Conservation (phyloP, 2,329 filamentous ascomycete species). For the Beauveria asiatica region DNA sequence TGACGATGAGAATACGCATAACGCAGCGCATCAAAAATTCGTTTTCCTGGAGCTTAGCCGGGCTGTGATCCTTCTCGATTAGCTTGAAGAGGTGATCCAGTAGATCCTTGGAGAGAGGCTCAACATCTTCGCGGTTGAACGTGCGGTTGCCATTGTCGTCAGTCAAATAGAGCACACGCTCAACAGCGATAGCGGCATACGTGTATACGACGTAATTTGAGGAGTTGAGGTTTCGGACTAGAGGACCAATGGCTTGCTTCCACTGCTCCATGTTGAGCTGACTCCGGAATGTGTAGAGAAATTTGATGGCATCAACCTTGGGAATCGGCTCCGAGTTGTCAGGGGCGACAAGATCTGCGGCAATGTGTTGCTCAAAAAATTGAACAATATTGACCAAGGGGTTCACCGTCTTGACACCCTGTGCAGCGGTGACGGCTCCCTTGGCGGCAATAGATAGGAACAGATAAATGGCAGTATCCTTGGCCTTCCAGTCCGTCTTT, state of each 20-base stretch:
- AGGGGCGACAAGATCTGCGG: conserved; percentile 71
- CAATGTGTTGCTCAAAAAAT: conserved; percentile 91
- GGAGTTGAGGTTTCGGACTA: conserved; percentile 85
- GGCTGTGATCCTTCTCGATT: conserved; percentile 74
- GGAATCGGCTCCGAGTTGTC: conserved; percentile 69
- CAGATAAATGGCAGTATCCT: conserved; percentile 96
- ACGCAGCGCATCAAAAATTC: conserved; percentile 98
- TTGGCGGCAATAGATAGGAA: conserved; percentile 93
- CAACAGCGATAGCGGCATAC: conserved; percentile 93
- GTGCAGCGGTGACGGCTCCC: conserved; percentile 74
- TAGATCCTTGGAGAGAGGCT: conserved; percentile 75
- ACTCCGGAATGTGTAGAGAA: conserved; percentile 92
- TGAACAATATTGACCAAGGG: conserved; percentile 80
- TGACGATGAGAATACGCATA: conserved; percentile 93
- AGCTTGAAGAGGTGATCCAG: conserved; percentile 84
- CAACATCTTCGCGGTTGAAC: conserved; percentile 71
- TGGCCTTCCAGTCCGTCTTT: conserved; percentile 86
- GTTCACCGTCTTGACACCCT: conserved; percentile 88
- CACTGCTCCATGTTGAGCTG: conserved; percentile 88
- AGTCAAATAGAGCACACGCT: conserved; percentile 78
- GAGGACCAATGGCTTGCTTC: conserved; percentile 77
- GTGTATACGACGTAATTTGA: conserved; percentile 95
- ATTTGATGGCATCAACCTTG: conserved; percentile 97
- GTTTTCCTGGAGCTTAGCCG: conserved; percentile 95
- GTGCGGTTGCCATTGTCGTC: conserved; percentile 68